Evolutionary conservation across 176 grass and related monocot species (phyloP), one percentile per base, ranked within the genome.

Genomic region (Zoysia pacifica): DNA sequence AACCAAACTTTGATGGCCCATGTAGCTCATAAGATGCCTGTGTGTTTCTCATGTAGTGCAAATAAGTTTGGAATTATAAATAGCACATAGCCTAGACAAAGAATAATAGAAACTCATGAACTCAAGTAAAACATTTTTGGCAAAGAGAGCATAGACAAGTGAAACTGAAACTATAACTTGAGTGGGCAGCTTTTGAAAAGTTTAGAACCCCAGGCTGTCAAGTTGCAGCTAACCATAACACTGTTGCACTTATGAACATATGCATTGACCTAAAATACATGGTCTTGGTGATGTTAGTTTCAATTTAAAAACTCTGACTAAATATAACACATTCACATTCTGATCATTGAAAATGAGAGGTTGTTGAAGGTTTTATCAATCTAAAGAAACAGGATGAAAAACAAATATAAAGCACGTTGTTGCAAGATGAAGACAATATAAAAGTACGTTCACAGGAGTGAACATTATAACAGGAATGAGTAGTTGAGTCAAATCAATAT

Each of bases 1-100:
- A 67, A 36, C 60, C n/a, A 73, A 48, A 73, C 74, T 79, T 35
- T 18, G n/a, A 70, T 73, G 36, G 43, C 35, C 42, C 50, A 62
- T 61, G 38, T 11, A 11, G 43, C 60, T 16, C 41, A 48, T 40
- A 60, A 53, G 51, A 48, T 67, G 16, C n/a, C 2, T 6, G 15
- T 35, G 59, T 66, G 40, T 16, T 79, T 67, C 9, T 10, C 53
- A 75, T 81, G 38, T 54, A 54, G 54, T n/a, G 69, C 13, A 70
- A 53, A 28, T 28, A 60, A 70, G 55, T 43, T 76, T 39, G n/a
- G 3, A 18, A 55, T 58, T 48, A 37, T 54, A 38, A 14, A 41
- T 37, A 19, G 47, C 73, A 64, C 47, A 71, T 40, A 71, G 54
- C 52, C 55, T 16, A 18, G 4, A 40, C 69, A 28, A 28, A 52